These are phyloP conservation scores for Mycena rosella DNA, from an alignment of 768 basidiomycete genomes.

Conservation along the genomic window DNA sequence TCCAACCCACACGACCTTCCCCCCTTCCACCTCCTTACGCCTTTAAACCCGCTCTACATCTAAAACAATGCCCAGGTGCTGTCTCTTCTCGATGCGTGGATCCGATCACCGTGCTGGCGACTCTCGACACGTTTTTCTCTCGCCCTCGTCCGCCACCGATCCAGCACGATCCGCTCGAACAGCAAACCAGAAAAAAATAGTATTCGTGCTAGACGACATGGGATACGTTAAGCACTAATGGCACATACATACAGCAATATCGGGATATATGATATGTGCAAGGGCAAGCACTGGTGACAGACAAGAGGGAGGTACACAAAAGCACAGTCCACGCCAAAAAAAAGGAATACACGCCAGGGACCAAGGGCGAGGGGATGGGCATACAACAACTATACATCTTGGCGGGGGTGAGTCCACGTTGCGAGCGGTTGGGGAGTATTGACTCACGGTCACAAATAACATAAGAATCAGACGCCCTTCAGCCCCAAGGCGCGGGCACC, in stretches of 20 bases:
- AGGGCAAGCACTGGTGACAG: conserved; percentile 2
- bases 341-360: conserved; percentile 1
- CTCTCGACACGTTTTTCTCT: conserved; percentile 14
- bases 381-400: conserved; percentile 5
- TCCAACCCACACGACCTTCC: conserved; percentile 17
- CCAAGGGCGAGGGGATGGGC: not conserved
- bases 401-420: not conserved
- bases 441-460: conserved; percentile 21
- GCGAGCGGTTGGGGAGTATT: not conserved
- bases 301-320: conserved; percentile 8
- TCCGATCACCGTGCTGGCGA: conserved; percentile 3
- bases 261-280: conserved; percentile 25
- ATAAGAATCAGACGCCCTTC: conserved; percentile 32
- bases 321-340: conserved; percentile 15
- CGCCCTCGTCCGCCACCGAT: not conserved
- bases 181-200: not conserved
- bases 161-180: conserved; percentile 6
- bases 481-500: conserved; percentile 88
- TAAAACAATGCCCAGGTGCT: not conserved
- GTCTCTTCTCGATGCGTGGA: not conserved
- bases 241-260: conserved; percentile 28
- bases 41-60: not conserved
- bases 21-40: not conserved
- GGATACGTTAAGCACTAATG: conserved; percentile 27
- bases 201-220: conserved; percentile 30